phyloP scores from a whole-genome alignment of 179 eudicot species.

The Heliamphora pulchella region DNA sequence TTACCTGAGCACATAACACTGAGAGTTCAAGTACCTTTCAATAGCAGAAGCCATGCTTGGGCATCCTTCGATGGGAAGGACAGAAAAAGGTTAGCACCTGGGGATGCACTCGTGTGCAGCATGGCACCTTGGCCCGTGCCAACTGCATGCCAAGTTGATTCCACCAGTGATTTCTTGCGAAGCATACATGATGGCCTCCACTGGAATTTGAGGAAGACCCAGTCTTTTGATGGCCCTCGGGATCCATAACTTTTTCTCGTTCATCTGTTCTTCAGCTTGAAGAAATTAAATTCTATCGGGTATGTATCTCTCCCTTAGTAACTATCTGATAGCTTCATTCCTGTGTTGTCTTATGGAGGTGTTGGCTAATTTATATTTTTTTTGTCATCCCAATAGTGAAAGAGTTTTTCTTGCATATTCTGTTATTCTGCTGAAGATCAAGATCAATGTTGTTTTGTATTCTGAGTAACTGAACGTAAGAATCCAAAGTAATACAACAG shows the following conservation, averaged over 20 bases:
- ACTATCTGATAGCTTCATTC: not conserved
- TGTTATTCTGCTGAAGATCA: constrained; percentile 5
- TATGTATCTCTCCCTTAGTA: not conserved
- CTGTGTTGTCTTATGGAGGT: not conserved
- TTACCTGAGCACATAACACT: constrained; percentile 84
- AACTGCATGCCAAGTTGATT: constrained; percentile 77
- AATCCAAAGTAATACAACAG: not conserved
- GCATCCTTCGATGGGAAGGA: constrained; percentile 93
- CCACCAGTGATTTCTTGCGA: constrained; percentile 78
- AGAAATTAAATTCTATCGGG: not conserved
- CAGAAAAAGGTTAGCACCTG: constrained; percentile 68
- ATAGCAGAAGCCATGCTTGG: constrained; percentile 89
- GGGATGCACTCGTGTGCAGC: constrained; percentile 93
- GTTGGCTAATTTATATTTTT: not conserved
- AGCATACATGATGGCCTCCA: constrained; percentile 95
- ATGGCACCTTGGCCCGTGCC: constrained; percentile 99
- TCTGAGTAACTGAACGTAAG: not conserved
- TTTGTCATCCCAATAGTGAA: not conserved
- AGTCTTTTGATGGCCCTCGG: constrained; percentile 69
- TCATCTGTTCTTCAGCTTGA: constrained; percentile 6
- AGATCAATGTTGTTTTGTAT: not conserved
- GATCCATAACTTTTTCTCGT: constrained; percentile 22
- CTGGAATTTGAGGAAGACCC: constrained; percentile 94
- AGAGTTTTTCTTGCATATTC: not conserved
- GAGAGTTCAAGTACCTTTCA: constrained; percentile 76